phyloP scores from a whole-genome alignment of 768 basidiomycete species.

The Suillus tomentosus region DNA sequence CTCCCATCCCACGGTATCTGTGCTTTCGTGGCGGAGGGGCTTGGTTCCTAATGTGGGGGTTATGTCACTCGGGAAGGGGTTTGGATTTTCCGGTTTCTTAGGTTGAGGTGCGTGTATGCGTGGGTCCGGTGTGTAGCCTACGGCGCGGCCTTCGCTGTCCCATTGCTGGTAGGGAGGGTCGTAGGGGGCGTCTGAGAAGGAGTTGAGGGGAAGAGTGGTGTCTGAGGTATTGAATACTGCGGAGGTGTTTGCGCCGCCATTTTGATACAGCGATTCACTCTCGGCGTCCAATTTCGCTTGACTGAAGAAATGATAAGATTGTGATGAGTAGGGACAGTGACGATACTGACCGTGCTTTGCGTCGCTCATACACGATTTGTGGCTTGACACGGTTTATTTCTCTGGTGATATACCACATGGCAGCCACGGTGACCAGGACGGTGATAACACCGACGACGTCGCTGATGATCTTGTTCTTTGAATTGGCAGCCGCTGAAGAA shows the following conservation, averaged over 20 bases:
- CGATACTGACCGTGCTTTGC: conserved; percentile 63
- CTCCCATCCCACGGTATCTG: conserved; percentile 35
- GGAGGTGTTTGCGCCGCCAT: conserved; percentile 29
- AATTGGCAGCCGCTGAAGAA: conserved; percentile 32
- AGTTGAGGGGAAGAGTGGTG: conserved; percentile 40
- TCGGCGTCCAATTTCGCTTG: conserved; percentile 53
- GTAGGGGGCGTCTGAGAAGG: conserved; percentile 33
- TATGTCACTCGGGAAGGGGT: conserved; percentile 20
- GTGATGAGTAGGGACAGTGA: not conserved
- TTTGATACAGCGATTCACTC: conserved; percentile 28
- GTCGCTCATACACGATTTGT: conserved; percentile 63
- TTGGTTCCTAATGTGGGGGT: conserved; percentile 14
- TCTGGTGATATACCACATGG: conserved; percentile 83
- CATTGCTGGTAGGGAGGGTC: conserved; percentile 47
- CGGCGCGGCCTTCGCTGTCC: conserved; percentile 50
- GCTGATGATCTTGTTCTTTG: conserved; percentile 63
- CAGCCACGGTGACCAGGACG: conserved; percentile 66
- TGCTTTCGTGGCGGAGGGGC: conserved; percentile 28
- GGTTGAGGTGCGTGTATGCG: conserved; percentile 56
- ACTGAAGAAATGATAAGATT: conserved; percentile 33
- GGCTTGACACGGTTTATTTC: conserved; percentile 72
- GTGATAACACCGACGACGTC: conserved; percentile 70
- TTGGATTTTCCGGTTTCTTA: conserved; percentile 24
- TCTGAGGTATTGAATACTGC: conserved; percentile 43
- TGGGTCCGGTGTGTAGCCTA: conserved; percentile 49